Evolutionary conservation across 2,329 filamentous ascomycete species (phyloP).

Genomic region (Acrodontium crateriforme): DNA sequence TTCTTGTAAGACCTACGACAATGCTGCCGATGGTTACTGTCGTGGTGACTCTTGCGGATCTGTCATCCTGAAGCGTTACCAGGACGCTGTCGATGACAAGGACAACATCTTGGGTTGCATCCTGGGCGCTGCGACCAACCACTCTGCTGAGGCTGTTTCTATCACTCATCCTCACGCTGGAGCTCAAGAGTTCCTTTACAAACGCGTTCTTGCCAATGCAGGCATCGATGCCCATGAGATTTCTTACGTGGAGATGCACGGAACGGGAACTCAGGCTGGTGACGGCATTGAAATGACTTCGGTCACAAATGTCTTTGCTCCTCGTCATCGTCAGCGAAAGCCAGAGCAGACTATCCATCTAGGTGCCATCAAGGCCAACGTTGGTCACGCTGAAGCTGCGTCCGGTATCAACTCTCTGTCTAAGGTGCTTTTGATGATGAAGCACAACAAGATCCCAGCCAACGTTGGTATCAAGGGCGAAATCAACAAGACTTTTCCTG

Average conservation of each 20-base stretch:
- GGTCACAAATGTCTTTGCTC: constrained; percentile 51
- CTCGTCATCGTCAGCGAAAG: constrained; percentile 35
- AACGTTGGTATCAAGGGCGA: constrained; percentile 42
- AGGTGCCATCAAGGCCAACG: constrained; percentile 43
- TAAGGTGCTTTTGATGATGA: constrained; percentile 41
- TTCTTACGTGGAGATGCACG: constrained; percentile 80
- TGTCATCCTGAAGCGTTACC: constrained; percentile 63
- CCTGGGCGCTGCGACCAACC: constrained; percentile 61
- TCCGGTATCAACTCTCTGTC: constrained; percentile 41
- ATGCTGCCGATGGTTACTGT: constrained; percentile 70
- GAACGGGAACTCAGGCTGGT: constrained; percentile 74
- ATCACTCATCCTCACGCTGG: constrained; percentile 73
- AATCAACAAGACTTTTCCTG: constrained; percentile 42
- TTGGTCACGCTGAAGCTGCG: constrained; percentile 41
- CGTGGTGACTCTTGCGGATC: constrained; percentile 63
- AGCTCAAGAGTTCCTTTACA: constrained; percentile 59
- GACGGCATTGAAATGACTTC: constrained; percentile 73
- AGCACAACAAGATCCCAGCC: constrained; percentile 40
- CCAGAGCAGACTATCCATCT: constrained; percentile 37
- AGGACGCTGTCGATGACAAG: constrained; percentile 63
- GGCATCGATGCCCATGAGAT: constrained; percentile 64
- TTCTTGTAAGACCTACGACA: constrained; percentile 68
- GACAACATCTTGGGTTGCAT: constrained; percentile 63
- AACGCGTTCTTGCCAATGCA: constrained; percentile 55
- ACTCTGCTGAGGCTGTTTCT: constrained; percentile 66